A percentile compares a stretch with the other conserved stretches of the same genome.
phyloP scores from a whole-genome alignment of 1,139 yeast genomes.

The Geotrichum restrictum region DNA sequence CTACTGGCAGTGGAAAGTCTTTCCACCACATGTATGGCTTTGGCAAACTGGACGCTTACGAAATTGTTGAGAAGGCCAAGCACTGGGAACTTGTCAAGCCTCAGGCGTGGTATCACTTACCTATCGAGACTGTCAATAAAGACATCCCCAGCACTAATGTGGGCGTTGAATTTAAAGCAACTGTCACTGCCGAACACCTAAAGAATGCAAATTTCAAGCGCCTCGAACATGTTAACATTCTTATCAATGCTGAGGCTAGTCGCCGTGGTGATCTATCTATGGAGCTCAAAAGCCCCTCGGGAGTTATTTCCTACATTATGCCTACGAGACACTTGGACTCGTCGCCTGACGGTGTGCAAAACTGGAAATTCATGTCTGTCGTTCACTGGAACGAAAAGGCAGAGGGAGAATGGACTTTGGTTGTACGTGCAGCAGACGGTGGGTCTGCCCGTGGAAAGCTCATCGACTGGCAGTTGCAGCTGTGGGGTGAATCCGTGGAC shows the following conservation, averaged over 20 bases:
- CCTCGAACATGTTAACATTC: constrained; percentile 82
- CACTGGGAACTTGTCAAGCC: constrained; percentile 85
- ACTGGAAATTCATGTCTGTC: constrained; percentile 97
- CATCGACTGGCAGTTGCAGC: constrained; percentile 66
- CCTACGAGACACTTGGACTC: constrained; percentile 61
- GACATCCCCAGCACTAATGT: constrained; percentile 31
- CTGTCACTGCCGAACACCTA: constrained; percentile 50
- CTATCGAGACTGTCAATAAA: constrained; percentile 39
- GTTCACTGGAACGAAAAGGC: constrained; percentile 97
- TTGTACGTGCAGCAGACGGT: constrained; percentile 47
- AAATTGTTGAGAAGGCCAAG: constrained; percentile 68
- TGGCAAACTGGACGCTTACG: constrained; percentile 84
- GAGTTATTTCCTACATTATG: constrained; percentile 70
- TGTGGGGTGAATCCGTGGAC: constrained; percentile 78
- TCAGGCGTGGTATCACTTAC: constrained; percentile 74
- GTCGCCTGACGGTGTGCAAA: constrained; percentile 55
- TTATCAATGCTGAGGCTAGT: constrained; percentile 62
- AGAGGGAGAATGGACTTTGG: constrained; percentile 75
- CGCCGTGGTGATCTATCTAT: constrained; percentile 69
- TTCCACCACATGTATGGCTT: constrained; percentile 89
- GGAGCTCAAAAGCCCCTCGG: constrained; percentile 68
- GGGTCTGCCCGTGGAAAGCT: constrained; percentile 46
- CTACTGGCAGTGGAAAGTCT: constrained; percentile 50
- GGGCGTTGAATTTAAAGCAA: constrained; percentile 44
- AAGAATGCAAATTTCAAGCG: constrained; percentile 57